Base-by-base conservation (phyloP, 768 basidiomycete genomes). In the Flagelloscypha sp. region DNA sequence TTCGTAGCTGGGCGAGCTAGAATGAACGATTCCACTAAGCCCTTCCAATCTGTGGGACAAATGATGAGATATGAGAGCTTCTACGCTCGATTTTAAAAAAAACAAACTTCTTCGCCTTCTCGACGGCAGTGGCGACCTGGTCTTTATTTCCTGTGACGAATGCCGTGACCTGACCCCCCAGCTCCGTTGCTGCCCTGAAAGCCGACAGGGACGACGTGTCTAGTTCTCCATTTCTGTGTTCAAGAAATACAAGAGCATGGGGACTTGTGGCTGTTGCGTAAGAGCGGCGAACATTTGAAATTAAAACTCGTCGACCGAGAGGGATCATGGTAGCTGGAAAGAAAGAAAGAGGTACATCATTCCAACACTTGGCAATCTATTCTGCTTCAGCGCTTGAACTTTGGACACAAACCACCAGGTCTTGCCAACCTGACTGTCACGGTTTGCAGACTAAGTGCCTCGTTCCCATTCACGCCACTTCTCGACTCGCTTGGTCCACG, bases 131-230 rank as follows among this genome's bases (percentile, higher is more conserved):
- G 24, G 72, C 66, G 12, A 92, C 72, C 48, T 84, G 72, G 17
- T 77, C 77, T 42, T 75, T 65, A 16, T 66, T 67, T n/a, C 81
- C 85, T 13, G 85, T 64, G 25, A 90, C 57, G 23, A 89, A 65
- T 8, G 81, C 82, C 30, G 88, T 84, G 24, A 97, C 83, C 49
- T 84, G 66, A 3, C 90, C 90, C 29, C 89, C 89, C 2, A 98
- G 71, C 46, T 81, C 72, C 38, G 74, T 65, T 1, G 93, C 95
- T 27, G 95, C 95, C 1, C 92, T 88, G 44, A 99, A 62, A 17
- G 95, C 94, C 22, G 86, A 92, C 38, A 97, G 68, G 10, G 86
- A 86, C 10, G 77, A 81, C 1, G 89, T 72, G 39, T 92, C 87
- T 43, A 98, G 71, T 39, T 74, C 68, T 24, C 89, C 89, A 32